Conservation (phyloP, 208 protist genomes). For the Balamuthia mandrillaris region DNA sequence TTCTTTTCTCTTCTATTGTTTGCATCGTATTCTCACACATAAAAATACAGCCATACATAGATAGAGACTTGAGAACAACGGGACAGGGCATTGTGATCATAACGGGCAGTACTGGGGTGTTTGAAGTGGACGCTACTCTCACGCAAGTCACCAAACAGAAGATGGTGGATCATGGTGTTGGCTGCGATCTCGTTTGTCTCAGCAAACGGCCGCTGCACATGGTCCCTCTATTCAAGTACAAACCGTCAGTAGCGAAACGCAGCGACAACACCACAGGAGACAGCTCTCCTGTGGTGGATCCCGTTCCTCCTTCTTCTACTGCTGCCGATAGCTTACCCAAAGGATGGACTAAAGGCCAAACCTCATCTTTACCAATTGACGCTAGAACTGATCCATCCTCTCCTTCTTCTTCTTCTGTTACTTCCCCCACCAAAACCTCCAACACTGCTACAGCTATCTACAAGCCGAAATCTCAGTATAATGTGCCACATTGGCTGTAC, state of each 20-base stretch:
- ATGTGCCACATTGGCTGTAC: conserved; percentile 53
- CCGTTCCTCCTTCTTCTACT: too few relatives aligned
- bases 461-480: conserved; percentile 13
- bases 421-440: too few relatives aligned
- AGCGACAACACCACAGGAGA: too few relatives aligned
- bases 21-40: background rate
- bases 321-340: too few relatives aligned
- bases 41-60: conserved; percentile 52
- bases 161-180: conserved; percentile 75
- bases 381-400: too few relatives aligned
- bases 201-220: conserved; percentile 63
- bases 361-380: too few relatives aligned
- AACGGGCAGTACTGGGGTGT: conserved; percentile 67
- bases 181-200: conserved; percentile 72
- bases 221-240: conserved; percentile 61
- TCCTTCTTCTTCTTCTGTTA: too few relatives aligned
- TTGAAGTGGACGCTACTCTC: conserved; percentile 61
- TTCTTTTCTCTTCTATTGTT: background rate
- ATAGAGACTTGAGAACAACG: conserved; percentile 69
- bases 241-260: too few relatives aligned
- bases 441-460: too few relatives aligned
- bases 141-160: conserved; percentile 68
- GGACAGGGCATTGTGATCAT: conserved; percentile 71
- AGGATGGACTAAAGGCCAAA: too few relatives aligned
- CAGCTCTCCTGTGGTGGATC: too few relatives aligned